These are phyloP conservation scores for Fusarium sp. DNA, from an alignment of 2,329 filamentous ascomycete genomes.

Conservation along the genomic window DNA sequence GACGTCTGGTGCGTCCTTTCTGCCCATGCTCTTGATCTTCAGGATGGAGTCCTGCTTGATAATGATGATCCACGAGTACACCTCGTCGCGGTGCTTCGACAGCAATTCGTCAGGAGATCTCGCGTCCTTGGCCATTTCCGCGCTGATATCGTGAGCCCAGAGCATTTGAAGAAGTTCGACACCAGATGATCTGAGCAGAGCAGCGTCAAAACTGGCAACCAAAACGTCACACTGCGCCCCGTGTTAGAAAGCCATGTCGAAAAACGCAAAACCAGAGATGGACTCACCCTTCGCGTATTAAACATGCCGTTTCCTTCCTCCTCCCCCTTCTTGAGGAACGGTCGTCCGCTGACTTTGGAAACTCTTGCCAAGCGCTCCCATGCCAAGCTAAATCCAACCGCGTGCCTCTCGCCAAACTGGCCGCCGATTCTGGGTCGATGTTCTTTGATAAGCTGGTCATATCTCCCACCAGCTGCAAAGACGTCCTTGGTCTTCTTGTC, in stretches of 20 bases:
- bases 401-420: constrained; percentile 76
- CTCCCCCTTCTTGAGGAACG: constrained; percentile 77
- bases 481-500: constrained; percentile 87
- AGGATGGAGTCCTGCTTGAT: constrained; percentile 82
- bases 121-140: constrained; percentile 86
- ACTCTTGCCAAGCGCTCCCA: constrained; percentile 85
- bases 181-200: constrained; percentile 79
- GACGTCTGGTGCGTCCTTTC: constrained; percentile 79
- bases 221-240: constrained; percentile 81
- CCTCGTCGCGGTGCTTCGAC: constrained; percentile 79
- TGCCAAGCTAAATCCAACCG: constrained; percentile 91
- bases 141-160: constrained; percentile 86
- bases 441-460: constrained; percentile 89
- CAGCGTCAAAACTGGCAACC: constrained; percentile 86
- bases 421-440: constrained; percentile 78
- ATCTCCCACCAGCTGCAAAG: constrained; percentile 92
- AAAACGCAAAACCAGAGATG: neutral
- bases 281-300: constrained; percentile 71
- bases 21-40: constrained; percentile 82
- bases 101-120: constrained; percentile 84
- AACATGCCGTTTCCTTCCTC: constrained; percentile 71
- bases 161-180: constrained; percentile 82
- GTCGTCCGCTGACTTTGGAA: constrained; percentile 64
- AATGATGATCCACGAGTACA: constrained; percentile 88
- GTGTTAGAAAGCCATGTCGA: neutral